phyloP scores from a whole-genome alignment of 306 rosid species.

The Betula pendula region DNA sequence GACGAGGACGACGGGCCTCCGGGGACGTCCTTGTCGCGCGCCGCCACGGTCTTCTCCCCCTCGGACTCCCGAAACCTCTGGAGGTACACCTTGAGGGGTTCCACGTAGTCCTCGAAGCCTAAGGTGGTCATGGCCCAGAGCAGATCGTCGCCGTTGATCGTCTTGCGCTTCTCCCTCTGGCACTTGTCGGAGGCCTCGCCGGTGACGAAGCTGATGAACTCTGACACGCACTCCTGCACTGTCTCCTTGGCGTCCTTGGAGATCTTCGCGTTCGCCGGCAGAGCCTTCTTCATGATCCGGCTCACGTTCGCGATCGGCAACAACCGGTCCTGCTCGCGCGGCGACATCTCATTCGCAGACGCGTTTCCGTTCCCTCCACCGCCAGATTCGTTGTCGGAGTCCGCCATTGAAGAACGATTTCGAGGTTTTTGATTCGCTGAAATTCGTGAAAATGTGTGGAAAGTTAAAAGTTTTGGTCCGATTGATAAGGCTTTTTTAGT shows the following conservation, averaged over 20 bases:
- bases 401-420: slow-evolving; percentile 51
- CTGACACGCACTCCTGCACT: slow-evolving; percentile 90
- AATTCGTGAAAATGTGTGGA: neutral
- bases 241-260: slow-evolving; percentile 92
- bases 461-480: neutral
- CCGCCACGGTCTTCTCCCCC: slow-evolving; percentile 68
- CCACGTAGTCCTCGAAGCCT: slow-evolving; percentile 86
- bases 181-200: slow-evolving; percentile 96
- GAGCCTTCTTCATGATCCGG: slow-evolving; percentile 86
- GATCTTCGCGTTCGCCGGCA: slow-evolving; percentile 91
- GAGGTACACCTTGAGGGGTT: slow-evolving; percentile 72
- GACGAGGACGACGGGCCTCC: slow-evolving; percentile 27
- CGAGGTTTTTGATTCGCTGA: neutral
- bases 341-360: slow-evolving; percentile 54
- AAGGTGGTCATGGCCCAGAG: slow-evolving; percentile 93
- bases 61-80: slow-evolving; percentile 82
- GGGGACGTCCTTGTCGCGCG: slow-evolving; percentile 58
- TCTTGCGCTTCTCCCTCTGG: slow-evolving; percentile 88
- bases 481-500: neutral
- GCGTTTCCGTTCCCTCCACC: slow-evolving; percentile 32
- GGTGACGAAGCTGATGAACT: slow-evolving; percentile 88
- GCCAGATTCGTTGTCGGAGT: slow-evolving; percentile 84
- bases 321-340: slow-evolving; percentile 78
- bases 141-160: slow-evolving; percentile 88
- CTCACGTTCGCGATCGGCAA: slow-evolving; percentile 88